phyloP scores from a whole-genome alignment of 306 rosid genomes.

The Fragaria iinumae region DNA sequence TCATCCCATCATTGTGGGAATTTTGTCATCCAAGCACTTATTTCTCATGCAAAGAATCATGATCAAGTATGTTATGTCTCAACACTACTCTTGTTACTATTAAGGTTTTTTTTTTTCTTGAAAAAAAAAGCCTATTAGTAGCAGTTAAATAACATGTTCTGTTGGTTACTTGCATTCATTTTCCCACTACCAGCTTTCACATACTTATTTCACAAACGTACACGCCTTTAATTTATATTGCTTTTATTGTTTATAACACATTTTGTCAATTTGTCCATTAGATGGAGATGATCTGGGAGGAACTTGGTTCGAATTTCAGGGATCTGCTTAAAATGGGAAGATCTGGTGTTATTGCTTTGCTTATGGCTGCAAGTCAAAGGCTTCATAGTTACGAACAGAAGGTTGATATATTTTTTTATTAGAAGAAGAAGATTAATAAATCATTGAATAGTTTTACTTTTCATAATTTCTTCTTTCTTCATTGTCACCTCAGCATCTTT shows the following conservation, averaged over 20 bases:
- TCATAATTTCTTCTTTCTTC: neutral
- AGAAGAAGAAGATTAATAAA: conserved; percentile 41
- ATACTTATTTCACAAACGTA: conserved; percentile 14
- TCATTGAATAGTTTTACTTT: conserved; percentile 21
- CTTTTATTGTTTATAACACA: conserved; percentile 8
- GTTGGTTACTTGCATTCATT: conserved; percentile 4
- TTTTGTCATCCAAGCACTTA: conserved; percentile 86
- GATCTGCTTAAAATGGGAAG: conserved; percentile 77
- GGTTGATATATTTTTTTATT: conserved; percentile 35
- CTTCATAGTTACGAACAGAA: conserved; percentile 65
- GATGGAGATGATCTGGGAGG: conserved; percentile 85
- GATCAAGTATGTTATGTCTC: conserved; percentile 51
- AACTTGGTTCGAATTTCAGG: conserved; percentile 67
- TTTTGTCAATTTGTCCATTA: conserved; percentile 31
- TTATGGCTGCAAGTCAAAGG: conserved; percentile 76
- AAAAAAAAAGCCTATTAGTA: neutral
- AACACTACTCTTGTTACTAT: neutral
- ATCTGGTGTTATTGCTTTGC: conserved; percentile 87
- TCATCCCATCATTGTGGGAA: conserved; percentile 87
- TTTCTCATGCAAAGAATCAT: conserved; percentile 54
- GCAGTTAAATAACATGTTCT: conserved; percentile 13
- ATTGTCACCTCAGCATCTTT: neutral
- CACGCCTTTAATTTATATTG: conserved; percentile 4
- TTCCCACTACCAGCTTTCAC: conserved; percentile 1
- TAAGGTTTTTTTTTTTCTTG: neutral